A percentile compares a stretch with the other conserved stretches of the same genome.
Evolutionary conservation across 2,329 filamentous ascomycete genomes (phyloP).

Genomic region (Nemania serpens): DNA sequence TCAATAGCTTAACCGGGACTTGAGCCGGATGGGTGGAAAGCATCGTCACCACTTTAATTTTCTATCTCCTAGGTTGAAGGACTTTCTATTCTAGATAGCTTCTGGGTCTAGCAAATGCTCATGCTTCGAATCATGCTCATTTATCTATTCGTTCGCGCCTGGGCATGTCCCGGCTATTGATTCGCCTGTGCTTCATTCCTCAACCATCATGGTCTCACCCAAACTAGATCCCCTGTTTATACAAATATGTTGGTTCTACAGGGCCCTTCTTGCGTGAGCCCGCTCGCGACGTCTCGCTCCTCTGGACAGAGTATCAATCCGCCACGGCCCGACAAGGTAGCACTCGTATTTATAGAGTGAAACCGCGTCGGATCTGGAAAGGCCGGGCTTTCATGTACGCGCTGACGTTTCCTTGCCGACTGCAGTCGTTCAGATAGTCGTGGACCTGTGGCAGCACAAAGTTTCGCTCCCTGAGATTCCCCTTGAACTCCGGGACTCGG

Average conservation of each 20-base stretch:
- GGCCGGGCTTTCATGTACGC: constrained; percentile 59
- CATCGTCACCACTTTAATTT: too few relatives aligned
- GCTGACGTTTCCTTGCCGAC: constrained; percentile 64
- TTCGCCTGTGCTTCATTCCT: too few relatives aligned
- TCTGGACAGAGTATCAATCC: not conserved
- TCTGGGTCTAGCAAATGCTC: constrained; percentile 10
- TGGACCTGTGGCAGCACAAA: constrained; percentile 62
- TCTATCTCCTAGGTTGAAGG: too few relatives aligned
- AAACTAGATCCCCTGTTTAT: not conserved
- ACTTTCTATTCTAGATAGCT: too few relatives aligned
- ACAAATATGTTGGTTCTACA: not conserved
- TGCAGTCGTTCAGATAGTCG: constrained; percentile 63
- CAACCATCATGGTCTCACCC: not conserved
- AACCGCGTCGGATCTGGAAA: constrained; percentile 49
- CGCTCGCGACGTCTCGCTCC: not conserved
- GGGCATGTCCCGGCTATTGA: not conserved
- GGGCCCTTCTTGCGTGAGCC: not conserved
- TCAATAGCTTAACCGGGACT: too few relatives aligned
- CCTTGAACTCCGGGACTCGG: constrained; percentile 76
- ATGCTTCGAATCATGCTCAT: constrained; percentile 6
- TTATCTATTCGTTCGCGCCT: constrained; percentile 1
- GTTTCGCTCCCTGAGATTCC: constrained; percentile 46
- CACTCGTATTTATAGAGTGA: constrained; percentile 14
- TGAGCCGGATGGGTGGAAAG: too few relatives aligned
- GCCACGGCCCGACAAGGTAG: not conserved